A percentile compares a stretch with the other conserved stretches of the same genome.
These are phyloP conservation scores for Aspergillus brunneoviolaceus DNA, from an alignment of 2,329 filamentous ascomycete genomes.

Conservation along the genomic window DNA sequence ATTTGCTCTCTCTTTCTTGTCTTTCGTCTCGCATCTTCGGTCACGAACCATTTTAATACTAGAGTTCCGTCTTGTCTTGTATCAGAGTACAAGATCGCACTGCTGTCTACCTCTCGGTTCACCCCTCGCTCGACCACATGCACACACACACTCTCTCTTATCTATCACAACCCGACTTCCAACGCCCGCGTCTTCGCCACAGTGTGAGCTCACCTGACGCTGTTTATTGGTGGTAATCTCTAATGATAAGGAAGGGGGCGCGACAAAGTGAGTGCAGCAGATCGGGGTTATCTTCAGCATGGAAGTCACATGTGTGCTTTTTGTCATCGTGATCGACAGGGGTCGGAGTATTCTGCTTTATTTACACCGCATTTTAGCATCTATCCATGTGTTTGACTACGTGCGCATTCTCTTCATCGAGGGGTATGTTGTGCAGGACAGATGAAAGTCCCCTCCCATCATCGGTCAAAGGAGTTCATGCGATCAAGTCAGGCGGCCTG, in stretches of 20 bases:
- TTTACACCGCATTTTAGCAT: constrained; percentile 20
- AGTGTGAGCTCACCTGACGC: constrained; percentile 6
- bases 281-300: not conserved
- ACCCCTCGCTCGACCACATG: constrained; percentile 2
- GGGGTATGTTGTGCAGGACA: constrained; percentile 15
- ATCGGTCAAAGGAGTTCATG: constrained; percentile 21
- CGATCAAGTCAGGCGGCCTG: constrained; percentile 11
- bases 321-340: constrained; percentile 11
- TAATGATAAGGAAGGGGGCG: constrained; percentile 16
- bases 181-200: constrained; percentile 1
- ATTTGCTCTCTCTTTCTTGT: constrained; percentile 17
- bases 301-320: not conserved
- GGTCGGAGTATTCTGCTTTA: constrained; percentile 1
- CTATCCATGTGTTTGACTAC: constrained; percentile 18
- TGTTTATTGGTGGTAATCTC: constrained; percentile 12
- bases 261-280: not conserved
- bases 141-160: not conserved
- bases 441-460: constrained; percentile 2
- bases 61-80: constrained; percentile 24
- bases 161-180: not conserved
- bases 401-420: not conserved
- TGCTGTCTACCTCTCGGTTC: constrained; percentile 11
- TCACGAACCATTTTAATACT: constrained; percentile 28
- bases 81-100: constrained; percentile 23
- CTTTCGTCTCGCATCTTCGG: constrained; percentile 21